Evolutionary conservation across 2,329 filamentous ascomycete species (phyloP).

Genomic region (Tolypocladium cylindrosporum): DNA sequence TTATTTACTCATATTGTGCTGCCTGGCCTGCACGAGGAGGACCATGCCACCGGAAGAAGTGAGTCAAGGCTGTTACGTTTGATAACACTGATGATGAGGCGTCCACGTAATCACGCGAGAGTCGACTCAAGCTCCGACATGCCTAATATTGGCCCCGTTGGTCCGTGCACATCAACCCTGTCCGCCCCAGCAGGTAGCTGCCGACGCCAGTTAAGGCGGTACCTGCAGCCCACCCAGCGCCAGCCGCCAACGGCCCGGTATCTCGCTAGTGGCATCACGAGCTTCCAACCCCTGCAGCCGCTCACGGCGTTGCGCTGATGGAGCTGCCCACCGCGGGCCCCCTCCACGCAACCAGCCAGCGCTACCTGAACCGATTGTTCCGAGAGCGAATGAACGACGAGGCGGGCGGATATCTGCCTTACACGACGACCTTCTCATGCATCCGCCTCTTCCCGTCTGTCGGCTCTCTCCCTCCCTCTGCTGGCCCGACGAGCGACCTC

Average conservation of each 20-base stretch:
- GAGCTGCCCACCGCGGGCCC: neutral
- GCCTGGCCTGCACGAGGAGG: neutral
- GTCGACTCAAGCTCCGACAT: too few species aligned
- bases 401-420: neutral
- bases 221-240: neutral
- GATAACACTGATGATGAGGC: neutral
- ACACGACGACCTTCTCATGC: neutral
- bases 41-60: too few species aligned
- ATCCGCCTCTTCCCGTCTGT: neutral
- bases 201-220: neutral
- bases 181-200: too few species aligned
- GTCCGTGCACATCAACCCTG: neutral
- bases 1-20: too few species aligned
- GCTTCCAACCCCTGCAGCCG: neutral
- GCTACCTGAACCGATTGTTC: neutral
- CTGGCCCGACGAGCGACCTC: neutral
- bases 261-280: neutral
- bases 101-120: neutral
- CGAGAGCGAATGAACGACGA: neutral
- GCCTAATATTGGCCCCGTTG: neutral
- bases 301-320: too few species aligned
- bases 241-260: neutral
- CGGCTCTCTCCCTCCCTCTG: neutral
- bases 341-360: neutral
- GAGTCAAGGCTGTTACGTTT: neutral